Evolutionary conservation across 352 stramenopile species (phyloP).

Genomic region (Phytophthora sp.): DNA sequence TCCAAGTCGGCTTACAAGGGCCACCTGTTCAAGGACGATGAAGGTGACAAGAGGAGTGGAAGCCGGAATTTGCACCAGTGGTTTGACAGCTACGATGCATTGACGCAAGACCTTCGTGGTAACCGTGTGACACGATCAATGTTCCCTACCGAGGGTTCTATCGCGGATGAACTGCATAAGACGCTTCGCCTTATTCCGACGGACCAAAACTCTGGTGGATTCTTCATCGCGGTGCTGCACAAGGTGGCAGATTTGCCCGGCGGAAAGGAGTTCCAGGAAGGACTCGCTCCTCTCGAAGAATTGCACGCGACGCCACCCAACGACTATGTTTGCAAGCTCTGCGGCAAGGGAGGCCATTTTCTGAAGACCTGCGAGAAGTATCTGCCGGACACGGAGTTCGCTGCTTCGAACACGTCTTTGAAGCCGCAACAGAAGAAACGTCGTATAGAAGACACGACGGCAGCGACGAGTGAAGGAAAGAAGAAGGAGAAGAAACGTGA

Average conservation of each 20-base stretch:
- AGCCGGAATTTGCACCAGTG: conserved; percentile 65
- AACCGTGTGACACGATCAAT: conserved; percentile 79
- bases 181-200: conserved; percentile 96
- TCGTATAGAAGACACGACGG: conserved; percentile 28
- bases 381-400: conserved; percentile 54
- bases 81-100: conserved; percentile 68
- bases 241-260: conserved; percentile 79
- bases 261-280: conserved; percentile 46
- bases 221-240: conserved; percentile 97
- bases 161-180: conserved; percentile 71
- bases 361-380: conserved; percentile 78
- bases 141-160: conserved; percentile 70
- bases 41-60: conserved; percentile 20
- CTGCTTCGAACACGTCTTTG: conserved; percentile 24
- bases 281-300: conserved; percentile 60
- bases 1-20: conserved; percentile 87
- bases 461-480: conserved; percentile 2
- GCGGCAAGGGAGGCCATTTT: conserved; percentile 64
- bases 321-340: conserved; percentile 86
- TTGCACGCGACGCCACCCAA: conserved; percentile 45
- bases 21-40: conserved; percentile 68
- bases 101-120: conserved; percentile 69
- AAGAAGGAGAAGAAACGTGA: conserved; percentile 62
- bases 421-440: conserved; percentile 63
- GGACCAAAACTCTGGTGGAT: conserved; percentile 98